Evolutionary conservation across 2,329 filamentous ascomycete genomes (phyloP).

Genomic region (Aureobasidium sp.): DNA sequence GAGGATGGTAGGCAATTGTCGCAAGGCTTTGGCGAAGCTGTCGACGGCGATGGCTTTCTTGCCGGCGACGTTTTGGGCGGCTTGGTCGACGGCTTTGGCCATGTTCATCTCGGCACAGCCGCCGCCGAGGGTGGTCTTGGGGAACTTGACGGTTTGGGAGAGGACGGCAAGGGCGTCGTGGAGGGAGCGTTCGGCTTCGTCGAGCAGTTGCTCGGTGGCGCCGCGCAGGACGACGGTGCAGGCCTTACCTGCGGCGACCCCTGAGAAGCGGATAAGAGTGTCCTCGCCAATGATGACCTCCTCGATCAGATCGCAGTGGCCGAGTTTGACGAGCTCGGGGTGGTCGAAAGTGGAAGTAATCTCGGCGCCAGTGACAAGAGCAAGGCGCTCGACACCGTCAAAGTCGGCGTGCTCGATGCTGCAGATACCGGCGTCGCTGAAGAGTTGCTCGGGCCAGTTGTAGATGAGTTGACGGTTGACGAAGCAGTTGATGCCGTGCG

Average conservation of each 20-base stretch:
- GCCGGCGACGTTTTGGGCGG: slow-evolving; percentile 86
- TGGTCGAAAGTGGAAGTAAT: slow-evolving; percentile 98
- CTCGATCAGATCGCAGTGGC: slow-evolving; percentile 90
- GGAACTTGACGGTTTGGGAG: slow-evolving; percentile 92
- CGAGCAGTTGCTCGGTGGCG: slow-evolving; percentile 91
- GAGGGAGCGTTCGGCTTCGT: slow-evolving; percentile 91
- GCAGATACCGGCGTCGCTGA: slow-evolving; percentile 94
- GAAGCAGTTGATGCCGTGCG: slow-evolving; percentile 99
- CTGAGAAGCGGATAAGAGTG: slow-evolving; percentile 94
- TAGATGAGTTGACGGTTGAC: slow-evolving; percentile 99
- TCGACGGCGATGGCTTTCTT: slow-evolving; percentile 95
- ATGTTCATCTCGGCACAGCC: slow-evolving; percentile 98
- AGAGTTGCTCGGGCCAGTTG: slow-evolving; percentile 99
- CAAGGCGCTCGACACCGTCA: slow-evolving; percentile 91
- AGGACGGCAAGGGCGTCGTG: slow-evolving; percentile 95
- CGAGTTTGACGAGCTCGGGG: slow-evolving; percentile 92
- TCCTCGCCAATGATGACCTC: slow-evolving; percentile 98
- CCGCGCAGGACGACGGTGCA: slow-evolving; percentile 96
- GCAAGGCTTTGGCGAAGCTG: slow-evolving; percentile 78
- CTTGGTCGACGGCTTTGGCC: slow-evolving; percentile 93
- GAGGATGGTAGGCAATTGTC: slow-evolving; percentile 91
- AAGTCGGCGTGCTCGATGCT: slow-evolving; percentile 99
- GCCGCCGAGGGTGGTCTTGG: slow-evolving; percentile 86
- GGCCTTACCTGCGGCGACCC: slow-evolving; percentile 84
- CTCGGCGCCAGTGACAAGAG: slow-evolving; percentile 92